phyloP scores from a whole-genome alignment of 371 early-diverging fungal species.

The Cladochytrium tenue region DNA sequence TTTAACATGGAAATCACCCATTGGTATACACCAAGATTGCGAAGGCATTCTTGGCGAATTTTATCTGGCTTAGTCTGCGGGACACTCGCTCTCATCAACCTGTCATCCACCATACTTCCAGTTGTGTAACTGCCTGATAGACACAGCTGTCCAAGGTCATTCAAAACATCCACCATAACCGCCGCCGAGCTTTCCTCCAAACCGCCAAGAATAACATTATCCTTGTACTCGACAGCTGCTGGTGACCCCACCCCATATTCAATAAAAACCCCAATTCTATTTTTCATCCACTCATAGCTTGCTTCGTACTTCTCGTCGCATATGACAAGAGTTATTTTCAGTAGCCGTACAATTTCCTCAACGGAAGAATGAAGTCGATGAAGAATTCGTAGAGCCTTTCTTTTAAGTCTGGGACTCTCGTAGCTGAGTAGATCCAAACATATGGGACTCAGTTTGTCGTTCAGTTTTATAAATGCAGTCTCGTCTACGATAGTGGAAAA shows the following conservation, averaged over 20 bases:
- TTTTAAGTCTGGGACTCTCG: conserved; percentile 48
- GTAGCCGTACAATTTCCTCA: conserved; percentile 29
- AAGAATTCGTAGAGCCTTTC: conserved; percentile 50
- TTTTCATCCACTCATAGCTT: conserved; percentile 46
- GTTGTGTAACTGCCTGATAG: conserved; percentile 32
- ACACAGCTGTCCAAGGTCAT: conserved; percentile 38
- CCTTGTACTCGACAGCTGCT: conserved; percentile 6
- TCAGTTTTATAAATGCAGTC: conserved; percentile 21
- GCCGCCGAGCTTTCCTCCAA: conserved; percentile 17
- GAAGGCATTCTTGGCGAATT: conserved; percentile 23
- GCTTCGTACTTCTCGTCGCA: conserved; percentile 40
- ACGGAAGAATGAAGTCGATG: conserved; percentile 51
- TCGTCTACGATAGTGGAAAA: conserved; percentile 17
- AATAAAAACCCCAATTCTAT: conserved; percentile 23
- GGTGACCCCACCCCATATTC: conserved; percentile 27
- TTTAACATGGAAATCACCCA: conserved; percentile 17
- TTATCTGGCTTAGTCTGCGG: too few species aligned
- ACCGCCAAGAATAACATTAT: conserved; percentile 19
- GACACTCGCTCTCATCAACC: conserved; percentile 3
- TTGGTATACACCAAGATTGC: conserved; percentile 29
- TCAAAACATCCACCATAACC: conserved; percentile 25
- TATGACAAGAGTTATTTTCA: conserved; percentile 38
- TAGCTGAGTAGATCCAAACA: conserved; percentile 55
- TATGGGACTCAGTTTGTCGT: conserved; percentile 49
- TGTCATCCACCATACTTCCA: conserved; percentile 14